Evolutionary conservation across 257 asterid species (phyloP), one percentile per base, ranked within the genome.

Genomic region (Rauvolfia tetraphylla): DNA sequence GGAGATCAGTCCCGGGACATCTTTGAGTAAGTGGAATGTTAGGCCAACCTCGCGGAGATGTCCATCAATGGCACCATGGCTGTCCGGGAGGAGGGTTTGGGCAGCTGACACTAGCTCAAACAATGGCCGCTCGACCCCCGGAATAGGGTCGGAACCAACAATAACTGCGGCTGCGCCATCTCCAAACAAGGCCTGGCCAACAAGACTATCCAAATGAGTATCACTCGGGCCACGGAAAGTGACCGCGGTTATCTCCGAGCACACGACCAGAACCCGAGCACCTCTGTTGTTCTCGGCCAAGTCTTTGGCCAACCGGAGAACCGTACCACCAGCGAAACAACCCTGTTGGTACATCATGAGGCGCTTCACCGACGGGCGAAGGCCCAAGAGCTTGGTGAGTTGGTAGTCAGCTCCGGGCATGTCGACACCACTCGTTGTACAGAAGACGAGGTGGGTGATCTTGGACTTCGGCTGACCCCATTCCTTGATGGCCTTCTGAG

Each of bases 41-140:
- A 90, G 84, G 49, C 96, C 96, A 17, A 74, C 93, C 42, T 90
- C 93, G 0, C 93, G 82, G 0, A 90, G 69, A 7, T 87, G 91
- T 3, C 93, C 96, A 4, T 87, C 90, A 8, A 90, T 84, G 0
- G 90, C 90, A 0, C 89, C 91, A 8, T 83, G 73, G 29, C 90
- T 88, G 36, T 88, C 90, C 0, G 90, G 96, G 7, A 88, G 81
- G 0, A 90, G 56, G 0, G 91, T 90, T 76, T 90, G 93, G n/a
- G 87, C 84, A 0, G 91, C 88, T 0, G 89, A 81, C 11, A 85
- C 88, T 0, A 71, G 0, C 58, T 71, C 18, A 18, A 71, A 71
- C 62, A 71, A 71, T 9, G 75, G 62, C 17, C 62, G 48, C 15
- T 71, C 75, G 9, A 71, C 5, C 7, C 8, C 75, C 0, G 44